A percentile compares a stretch with the other conserved stretches of the same genome.
Conservation (phyloP, 1,284 basidiomycete species). For the Leccinum solheimii region DNA sequence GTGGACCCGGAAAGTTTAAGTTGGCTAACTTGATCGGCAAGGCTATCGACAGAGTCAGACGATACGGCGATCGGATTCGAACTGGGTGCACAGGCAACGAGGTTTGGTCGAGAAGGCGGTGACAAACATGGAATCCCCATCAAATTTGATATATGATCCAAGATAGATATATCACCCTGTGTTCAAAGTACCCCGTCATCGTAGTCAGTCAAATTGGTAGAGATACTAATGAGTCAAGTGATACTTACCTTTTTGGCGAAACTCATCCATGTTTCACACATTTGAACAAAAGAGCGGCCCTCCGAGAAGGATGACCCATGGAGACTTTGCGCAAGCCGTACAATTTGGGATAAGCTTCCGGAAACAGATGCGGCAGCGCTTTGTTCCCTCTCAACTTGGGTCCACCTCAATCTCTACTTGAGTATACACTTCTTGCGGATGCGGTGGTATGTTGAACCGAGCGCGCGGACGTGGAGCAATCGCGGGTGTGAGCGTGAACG, state of each 20-base stretch:
- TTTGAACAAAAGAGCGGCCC: constrained; percentile 53
- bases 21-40: constrained; percentile 16
- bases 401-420: constrained; percentile 30
- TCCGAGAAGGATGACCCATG: constrained; percentile 41
- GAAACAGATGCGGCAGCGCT: constrained; percentile 41
- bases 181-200: background rate
- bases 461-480: constrained; percentile 58
- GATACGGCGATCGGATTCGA: background rate
- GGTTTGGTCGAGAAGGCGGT: constrained; percentile 1
- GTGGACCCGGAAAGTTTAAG: constrained; percentile 19
- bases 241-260: constrained; percentile 51
- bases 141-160: constrained; percentile 51
- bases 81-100: background rate
- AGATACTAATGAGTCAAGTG: background rate
- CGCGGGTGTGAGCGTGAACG: constrained; percentile 65
- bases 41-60: constrained; percentile 20
- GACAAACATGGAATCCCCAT: constrained; percentile 29
- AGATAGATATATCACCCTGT: constrained; percentile 50
- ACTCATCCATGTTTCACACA: constrained; percentile 65
- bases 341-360: constrained; percentile 42
- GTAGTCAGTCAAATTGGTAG: background rate
- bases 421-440: constrained; percentile 37
- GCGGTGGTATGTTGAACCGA: constrained; percentile 53
- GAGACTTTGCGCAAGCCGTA: constrained; percentile 39
- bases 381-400: constrained; percentile 26